Base-by-base conservation (phyloP, 2,329 filamentous ascomycete species). In the Rutstroemia sp. region DNA sequence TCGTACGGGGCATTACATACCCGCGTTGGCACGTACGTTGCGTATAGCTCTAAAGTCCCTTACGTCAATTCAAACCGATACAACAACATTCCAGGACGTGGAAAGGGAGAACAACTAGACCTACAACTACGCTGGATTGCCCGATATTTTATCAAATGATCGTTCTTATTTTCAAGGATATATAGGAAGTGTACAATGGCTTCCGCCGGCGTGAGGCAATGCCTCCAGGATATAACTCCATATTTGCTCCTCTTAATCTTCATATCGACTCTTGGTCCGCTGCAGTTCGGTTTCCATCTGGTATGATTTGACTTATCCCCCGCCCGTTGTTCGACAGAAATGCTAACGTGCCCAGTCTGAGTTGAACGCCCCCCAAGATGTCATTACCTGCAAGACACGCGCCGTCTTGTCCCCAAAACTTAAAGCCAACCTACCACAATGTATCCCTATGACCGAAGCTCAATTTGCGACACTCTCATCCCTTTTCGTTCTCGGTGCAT, bases 231-330 rank as follows among this genome's bases (percentile, higher is more conserved):
- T 62, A 59, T 91, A 55, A 94, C 89, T 38, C 77, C 82, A 5
- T 95, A 90, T 72, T 82, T 97, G 65, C 69, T 94, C 66, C 82
- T 89, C 67, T 74, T 94, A 48, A 80, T 97, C 55, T 73, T 84
- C 58, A 78, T 92, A 58, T 83, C 88, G 45, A 95, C 91, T 0
- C 74, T 96, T 17, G 94, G 92, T 0, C 90, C 94, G 1, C 80
- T 97, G 46, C 90, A 96, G 67, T 99, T 96, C 69, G 94, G 94
- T 60, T 96, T 89, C 73, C 92, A 97, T 72, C 73, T 97, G 70
- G 91, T 94, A 79, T 68, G 75, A 34, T 8, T 39, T 48, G 27
- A 50, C 5, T 39, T 16, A 21, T 42, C 53, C 14, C 14, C 14
- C n/a, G 38, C 10, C 27, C 8, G 19, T 16, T 17, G 25, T 30